A percentile compares a stretch with the other conserved stretches of the same genome.
Evolutionary conservation across 2,329 filamentous ascomycete species (phyloP).

Genomic region (Ceratocystis eucalypticola): DNA sequence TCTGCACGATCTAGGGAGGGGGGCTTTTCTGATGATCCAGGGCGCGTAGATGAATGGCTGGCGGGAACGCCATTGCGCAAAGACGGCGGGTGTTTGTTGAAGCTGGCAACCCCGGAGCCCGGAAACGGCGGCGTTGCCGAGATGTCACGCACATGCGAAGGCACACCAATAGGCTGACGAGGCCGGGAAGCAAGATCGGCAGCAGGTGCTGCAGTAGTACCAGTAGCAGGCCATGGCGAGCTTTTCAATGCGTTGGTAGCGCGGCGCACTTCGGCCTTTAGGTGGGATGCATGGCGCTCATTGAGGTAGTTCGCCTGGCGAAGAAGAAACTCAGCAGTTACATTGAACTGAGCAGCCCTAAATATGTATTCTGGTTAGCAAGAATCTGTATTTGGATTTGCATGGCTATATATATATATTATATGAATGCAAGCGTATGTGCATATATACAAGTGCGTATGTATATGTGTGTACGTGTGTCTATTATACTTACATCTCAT

Average conservation of each 20-base stretch:
- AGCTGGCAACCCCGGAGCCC: not conserved
- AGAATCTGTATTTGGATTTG: too few species aligned
- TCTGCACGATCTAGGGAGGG: not conserved
- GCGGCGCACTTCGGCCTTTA: constrained; percentile 78
- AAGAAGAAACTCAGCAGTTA: constrained; percentile 75
- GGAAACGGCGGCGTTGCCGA: constrained; percentile 5
- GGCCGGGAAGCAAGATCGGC: constrained; percentile 23
- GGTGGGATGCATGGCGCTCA: constrained; percentile 77
- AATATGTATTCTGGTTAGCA: constrained; percentile 1
- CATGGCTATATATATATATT: not conserved
- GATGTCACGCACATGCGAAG: constrained; percentile 19
- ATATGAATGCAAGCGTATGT: too few species aligned
- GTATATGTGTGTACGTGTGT: not conserved
- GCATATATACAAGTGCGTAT: too few species aligned
- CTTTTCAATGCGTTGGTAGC: constrained; percentile 45
- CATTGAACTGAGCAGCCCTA: constrained; percentile 64
- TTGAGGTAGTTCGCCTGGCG: constrained; percentile 92
- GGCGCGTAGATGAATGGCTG: not conserved
- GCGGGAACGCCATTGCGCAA: not conserved
- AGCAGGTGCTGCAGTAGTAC: constrained; percentile 43
- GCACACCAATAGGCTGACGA: constrained; percentile 27
- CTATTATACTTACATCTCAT: constrained; percentile 49
- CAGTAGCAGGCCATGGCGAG: constrained; percentile 41
- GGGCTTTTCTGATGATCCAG: not conserved
- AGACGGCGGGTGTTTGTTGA: constrained; percentile 2